Base-by-base conservation (phyloP, 106 monocot genomes). In the Triglochin maritima region DNA sequence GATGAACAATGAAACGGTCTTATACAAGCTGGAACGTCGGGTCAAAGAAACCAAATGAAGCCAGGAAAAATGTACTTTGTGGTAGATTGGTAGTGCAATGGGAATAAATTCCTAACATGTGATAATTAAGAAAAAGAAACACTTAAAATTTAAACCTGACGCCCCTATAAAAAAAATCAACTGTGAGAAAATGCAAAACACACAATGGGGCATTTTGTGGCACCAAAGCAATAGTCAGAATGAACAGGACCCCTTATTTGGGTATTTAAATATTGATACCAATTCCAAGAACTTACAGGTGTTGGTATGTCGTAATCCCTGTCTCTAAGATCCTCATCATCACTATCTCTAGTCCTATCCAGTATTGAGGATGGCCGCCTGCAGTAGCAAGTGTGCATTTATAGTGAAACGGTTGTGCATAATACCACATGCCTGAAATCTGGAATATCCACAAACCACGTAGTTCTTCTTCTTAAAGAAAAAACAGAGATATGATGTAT, bases 281-380 rank as follows among this genome's bases (percentile, higher is more conserved):
- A 62, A 15, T 77, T 86, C 69, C 85, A 75, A 60, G 85, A 83
- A 76, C 66, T 93, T 56, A 88, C 92, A 11, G 88, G 65, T 66
- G 88, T 72, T 17, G 92, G 83, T 4, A 88, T 81, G 71, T 88
- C 92, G 78, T 88, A 83, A 56, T 88, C 88, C 61, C 83, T 81
- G 62, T 80, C 83, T 74, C 78, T 62, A 61, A 88, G 81, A 49
- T 88, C 92, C 55, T 93, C 92, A 68, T 92, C 87, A 75, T 87
- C 85, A 67, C 87, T 92, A 53, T 92, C 81, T 59, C 80, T 80
- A 43, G 51, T 79, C 17, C 82, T 72, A 47, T 91, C 91, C 48
- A 80, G 84, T 46, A 84, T 57, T 53, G 82, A 67, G 69, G 80
- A 73, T 47, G 91, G 91, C 53, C 87, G 91, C 13, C 91, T 91